Evolutionary conservation across 1,284 basidiomycete species (phyloP).

Genomic region (Schizophyllum amplum): DNA sequence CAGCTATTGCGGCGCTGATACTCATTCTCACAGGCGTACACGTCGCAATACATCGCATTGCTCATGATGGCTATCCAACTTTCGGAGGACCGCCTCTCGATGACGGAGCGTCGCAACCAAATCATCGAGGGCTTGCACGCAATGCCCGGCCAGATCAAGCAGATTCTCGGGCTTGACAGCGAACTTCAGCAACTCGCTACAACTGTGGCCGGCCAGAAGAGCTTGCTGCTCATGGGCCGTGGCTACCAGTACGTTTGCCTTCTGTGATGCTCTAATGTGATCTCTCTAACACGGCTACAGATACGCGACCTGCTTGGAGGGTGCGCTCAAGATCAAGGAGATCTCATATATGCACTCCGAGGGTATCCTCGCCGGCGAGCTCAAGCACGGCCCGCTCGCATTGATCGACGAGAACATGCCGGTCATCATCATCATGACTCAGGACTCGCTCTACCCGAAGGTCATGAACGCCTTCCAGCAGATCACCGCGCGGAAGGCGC

Average conservation of each 20-base stretch:
- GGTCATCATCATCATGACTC: constrained; percentile 98
- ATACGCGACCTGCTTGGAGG: constrained; percentile 95
- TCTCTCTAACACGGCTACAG: constrained; percentile 21
- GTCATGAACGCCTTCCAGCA: constrained; percentile 94
- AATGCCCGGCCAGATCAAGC: constrained; percentile 86
- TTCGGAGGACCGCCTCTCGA: constrained; percentile 93
- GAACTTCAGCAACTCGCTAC: constrained; percentile 78
- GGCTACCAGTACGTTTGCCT: constrained; percentile 81
- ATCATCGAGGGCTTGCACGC: constrained; percentile 94
- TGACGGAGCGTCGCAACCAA: constrained; percentile 83
- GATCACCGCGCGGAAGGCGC: constrained; percentile 95
- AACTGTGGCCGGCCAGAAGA: constrained; percentile 76
- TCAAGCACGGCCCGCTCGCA: constrained; percentile 98
- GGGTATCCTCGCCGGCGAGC: constrained; percentile 93
- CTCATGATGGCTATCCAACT: constrained; percentile 98
- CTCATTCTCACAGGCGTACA: constrained; percentile 76
- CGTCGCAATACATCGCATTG: constrained; percentile 97
- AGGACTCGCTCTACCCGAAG: constrained; percentile 97
- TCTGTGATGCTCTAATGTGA: not conserved
- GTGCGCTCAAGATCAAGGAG: constrained; percentile 99
- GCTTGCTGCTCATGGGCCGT: constrained; percentile 94
- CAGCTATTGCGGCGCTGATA: not conserved
- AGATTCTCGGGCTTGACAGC: constrained; percentile 79
- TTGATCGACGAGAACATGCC: constrained; percentile 98
- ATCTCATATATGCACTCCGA: constrained; percentile 92